Evolutionary conservation across 2,329 filamentous ascomycete species (phyloP).

Genomic region (Helminthosporium solani): DNA sequence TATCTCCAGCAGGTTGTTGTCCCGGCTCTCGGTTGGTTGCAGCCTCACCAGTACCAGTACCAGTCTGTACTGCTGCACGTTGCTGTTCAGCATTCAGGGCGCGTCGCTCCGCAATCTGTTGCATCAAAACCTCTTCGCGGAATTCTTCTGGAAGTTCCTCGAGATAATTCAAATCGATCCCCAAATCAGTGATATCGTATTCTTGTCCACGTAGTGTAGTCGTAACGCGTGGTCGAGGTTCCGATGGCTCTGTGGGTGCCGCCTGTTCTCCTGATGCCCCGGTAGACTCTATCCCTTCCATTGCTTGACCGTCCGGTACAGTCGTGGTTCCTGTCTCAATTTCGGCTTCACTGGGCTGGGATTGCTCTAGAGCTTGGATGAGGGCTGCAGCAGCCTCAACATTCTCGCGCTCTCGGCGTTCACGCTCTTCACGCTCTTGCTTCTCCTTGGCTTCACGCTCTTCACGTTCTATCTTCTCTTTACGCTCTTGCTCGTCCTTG

Average conservation of each 20-base stretch:
- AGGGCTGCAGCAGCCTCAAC: constrained; percentile 41
- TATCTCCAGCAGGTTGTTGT: constrained; percentile 49
- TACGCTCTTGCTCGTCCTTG: constrained; percentile 63
- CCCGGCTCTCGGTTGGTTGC: constrained; percentile 11
- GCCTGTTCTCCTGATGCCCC: constrained; percentile 39
- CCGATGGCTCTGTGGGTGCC: constrained; percentile 38
- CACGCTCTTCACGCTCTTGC: constrained; percentile 48
- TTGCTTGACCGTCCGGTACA: constrained; percentile 54
- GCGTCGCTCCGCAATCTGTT: constrained; percentile 66
- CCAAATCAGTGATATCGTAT: constrained; percentile 89
- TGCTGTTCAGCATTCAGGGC: constrained; percentile 54
- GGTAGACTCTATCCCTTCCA: constrained; percentile 73
- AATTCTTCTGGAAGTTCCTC: constrained; percentile 97
- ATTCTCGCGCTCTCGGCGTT: constrained; percentile 46
- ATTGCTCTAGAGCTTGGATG: not conserved
- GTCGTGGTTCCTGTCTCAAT: constrained; percentile 42
- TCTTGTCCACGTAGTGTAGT: constrained; percentile 84
- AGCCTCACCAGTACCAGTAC: constrained; percentile 2
- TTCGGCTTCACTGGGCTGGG: constrained; percentile 7
- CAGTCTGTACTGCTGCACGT: constrained; percentile 45
- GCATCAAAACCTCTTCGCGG: constrained; percentile 91
- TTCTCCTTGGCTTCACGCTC: constrained; percentile 47
- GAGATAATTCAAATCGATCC: constrained; percentile 92
- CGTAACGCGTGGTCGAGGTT: constrained; percentile 60
- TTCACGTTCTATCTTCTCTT: constrained; percentile 57